Evolutionary conservation across 225 moss, liverwort and hornwort species (phyloP), one percentile per base, ranked within the genome.

Genomic region (Sphagnum tenellum): DNA sequence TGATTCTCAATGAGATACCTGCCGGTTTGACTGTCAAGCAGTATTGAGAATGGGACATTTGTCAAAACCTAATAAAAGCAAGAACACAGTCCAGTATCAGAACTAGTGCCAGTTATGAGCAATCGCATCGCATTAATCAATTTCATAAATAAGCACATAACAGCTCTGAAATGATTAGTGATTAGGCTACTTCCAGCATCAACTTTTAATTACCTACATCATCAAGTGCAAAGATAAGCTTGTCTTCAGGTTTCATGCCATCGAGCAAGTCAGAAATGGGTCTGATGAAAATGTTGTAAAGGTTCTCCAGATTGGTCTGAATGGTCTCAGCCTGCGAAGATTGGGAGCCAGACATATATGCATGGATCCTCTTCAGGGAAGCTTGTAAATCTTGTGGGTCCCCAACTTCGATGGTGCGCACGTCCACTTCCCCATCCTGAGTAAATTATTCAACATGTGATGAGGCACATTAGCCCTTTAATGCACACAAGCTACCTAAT

Each of bases 151-250:
- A 58, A 5, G 11, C 12, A 9, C 58, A 29, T 6, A 2, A 58
- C n/a, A 12, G 6, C 58, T 58, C 58, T 12, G 14, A 4, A 58
- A 58, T 12, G 8, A 3, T 3, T 29, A 29, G 58, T 12, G 58
- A 47, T 66, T 55, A 66, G 46, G 45, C 46, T 6, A 4, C 45
- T 12, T 55, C 45, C 10, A 9, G 4, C 8, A 12, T 9, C 50
- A 50, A 65, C 52, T 65, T 53, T 4, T 66, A 52, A 53, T 57
- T 47, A 56, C 44, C 50, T 74, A 74, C 75, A 55, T 75, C 75
- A 75, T 75, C 70, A 3, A 57, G 49, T 2, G 70, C 75, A 71
- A 75, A 54, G 67, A 73, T 56, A 6, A 73, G 73, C 48, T 73
- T 64, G 46, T 69, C 73, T 5, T 50, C 45, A 63, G 68, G 46